Evolutionary conservation across 345 rosid genomes (phyloP), one percentile per base, ranked within the genome.

Genomic region (Punica granatum): DNA sequence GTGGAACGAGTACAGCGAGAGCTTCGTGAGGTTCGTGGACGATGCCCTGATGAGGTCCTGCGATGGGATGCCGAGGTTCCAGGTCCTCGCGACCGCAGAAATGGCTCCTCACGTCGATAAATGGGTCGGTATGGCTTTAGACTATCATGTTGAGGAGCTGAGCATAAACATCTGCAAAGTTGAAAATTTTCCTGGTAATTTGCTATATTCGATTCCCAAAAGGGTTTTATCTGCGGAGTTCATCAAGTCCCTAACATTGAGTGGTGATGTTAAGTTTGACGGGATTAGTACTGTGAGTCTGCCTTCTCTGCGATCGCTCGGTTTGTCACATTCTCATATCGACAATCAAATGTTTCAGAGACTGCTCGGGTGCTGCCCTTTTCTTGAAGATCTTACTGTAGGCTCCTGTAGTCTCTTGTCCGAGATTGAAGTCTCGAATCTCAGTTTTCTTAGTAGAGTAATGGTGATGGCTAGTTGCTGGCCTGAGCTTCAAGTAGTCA

Each of bases 121-220:
- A 59, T 59, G 63, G 63, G 8, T 59, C 1, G 35, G 35, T 59
- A 30, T 59, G 35, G 63, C 63, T 28, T 59, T 59, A 14, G 63
- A 59, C 35, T 12, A 13, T 31, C 33, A 31, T 6, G 63, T 26
- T 19, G 35, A 30, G 35, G 34, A 28, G 33, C 36, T 59, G 35
- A 32, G 19, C 21, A 2, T 59, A 2, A 19, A 26, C 63, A 19
- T 16, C 16, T 0, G n/a, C 4, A n/a, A n/a, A n/a, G n/a, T n/a
- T n/a, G n/a, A n/a, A n/a, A 5, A 1, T 28, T 30, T 21, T 11
- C 4, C 56, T 21, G 10, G 21, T 19, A 23, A 6, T 5, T 49
- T 19, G 25, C 25, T 10, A 11, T 49, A 18, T 59, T 13, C 36
- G 63, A 28, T 59, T 59, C 34, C 63, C 6, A 6, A 6, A 14